A percentile compares a stretch with the other conserved stretches of the same genome.
Conservation (phyloP, 73 alveolate genomes). For the Paramecium bursaria region DNA sequence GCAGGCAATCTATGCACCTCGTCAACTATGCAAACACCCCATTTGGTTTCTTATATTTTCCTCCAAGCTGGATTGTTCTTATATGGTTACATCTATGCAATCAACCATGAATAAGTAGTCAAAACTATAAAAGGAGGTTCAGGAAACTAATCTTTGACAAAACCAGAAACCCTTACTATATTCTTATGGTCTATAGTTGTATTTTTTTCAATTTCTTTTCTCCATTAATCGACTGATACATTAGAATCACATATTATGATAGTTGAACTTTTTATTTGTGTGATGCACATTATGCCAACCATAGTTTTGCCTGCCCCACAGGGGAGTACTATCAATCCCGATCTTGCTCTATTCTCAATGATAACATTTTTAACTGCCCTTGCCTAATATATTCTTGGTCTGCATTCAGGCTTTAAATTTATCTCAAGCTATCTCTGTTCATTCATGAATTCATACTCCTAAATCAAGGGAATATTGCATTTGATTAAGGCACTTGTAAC, state of each 20-base stretch:
- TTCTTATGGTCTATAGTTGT: slow-evolving; percentile 57
- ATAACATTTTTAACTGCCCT: slow-evolving; percentile 82
- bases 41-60: slow-evolving; percentile 62
- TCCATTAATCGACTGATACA: slow-evolving; percentile 73
- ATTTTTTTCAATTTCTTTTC: slow-evolving; percentile 66
- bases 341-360: slow-evolving; percentile 77
- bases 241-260: slow-evolving; percentile 78
- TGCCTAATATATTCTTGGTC: slow-evolving; percentile 78
- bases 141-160: slow-evolving; percentile 69
- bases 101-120: slow-evolving; percentile 78
- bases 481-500: slow-evolving; percentile 62
- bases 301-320: slow-evolving; percentile 91
- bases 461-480: slow-evolving; percentile 74
- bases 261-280: slow-evolving; percentile 79
- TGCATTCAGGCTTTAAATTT: slow-evolving; percentile 72
- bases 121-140: slow-evolving; percentile 76
- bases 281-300: slow-evolving; percentile 81
- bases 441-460: slow-evolving; percentile 80
- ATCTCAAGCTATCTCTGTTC: slow-evolving; percentile 70
- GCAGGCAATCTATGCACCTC: slow-evolving; percentile 90
- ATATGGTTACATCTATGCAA: slow-evolving; percentile 1
- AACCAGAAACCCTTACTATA: slow-evolving; percentile 78
- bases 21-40: slow-evolving; percentile 87
- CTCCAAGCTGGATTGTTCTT: slow-evolving; percentile 24
- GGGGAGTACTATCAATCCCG: slow-evolving; percentile 85